Percentiles rank a stretch among this genome's conserved stretches.
Conservation (phyloP, 2,329 filamentous ascomycete species). For the Ophiobolus disseminans region DNA sequence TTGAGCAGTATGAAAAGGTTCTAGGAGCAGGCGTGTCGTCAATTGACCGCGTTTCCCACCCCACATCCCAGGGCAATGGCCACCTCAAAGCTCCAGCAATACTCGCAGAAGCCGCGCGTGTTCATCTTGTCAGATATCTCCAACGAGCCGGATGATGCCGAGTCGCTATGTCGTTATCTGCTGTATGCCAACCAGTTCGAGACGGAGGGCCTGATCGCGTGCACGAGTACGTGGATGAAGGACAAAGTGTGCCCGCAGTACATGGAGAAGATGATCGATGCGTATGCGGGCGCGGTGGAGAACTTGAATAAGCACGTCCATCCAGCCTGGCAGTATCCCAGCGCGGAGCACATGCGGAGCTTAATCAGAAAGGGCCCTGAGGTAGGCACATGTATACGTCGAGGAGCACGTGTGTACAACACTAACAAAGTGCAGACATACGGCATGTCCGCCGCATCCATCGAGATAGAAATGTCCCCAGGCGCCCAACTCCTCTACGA, state of each 20-base stretch:
- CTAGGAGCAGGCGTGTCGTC: not conserved
- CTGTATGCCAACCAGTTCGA: constrained; percentile 50
- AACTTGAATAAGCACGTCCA: constrained; percentile 60
- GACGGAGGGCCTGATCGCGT: constrained; percentile 49
- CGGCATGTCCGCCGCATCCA: constrained; percentile 47
- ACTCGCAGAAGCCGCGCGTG: constrained; percentile 46
- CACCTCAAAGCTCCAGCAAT: constrained; percentile 34
- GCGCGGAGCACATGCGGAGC: constrained; percentile 30
- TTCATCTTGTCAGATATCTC: constrained; percentile 51
- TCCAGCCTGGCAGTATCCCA: constrained; percentile 40
- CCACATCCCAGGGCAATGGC: constrained; percentile 27
- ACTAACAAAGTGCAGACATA: constrained; percentile 37
- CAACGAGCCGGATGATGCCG: constrained; percentile 51
- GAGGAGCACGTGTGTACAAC: not conserved
- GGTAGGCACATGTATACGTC: too few relatives aligned
- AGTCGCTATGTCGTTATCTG: constrained; percentile 48
- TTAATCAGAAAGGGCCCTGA: constrained; percentile 42
- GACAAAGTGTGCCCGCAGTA: constrained; percentile 42
- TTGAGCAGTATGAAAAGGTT: constrained; percentile 13
- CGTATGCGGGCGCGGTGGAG: constrained; percentile 44
- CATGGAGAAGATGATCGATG: constrained; percentile 46
- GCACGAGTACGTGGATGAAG: constrained; percentile 51
- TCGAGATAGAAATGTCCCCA: constrained; percentile 47
- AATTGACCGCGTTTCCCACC: not conserved
- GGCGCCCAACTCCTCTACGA: constrained; percentile 56